A percentile compares a stretch with the other conserved stretches of the same genome.
Conservation (phyloP, 2,329 filamentous ascomycete genomes). For the Fusarium fujikuroi region DNA sequence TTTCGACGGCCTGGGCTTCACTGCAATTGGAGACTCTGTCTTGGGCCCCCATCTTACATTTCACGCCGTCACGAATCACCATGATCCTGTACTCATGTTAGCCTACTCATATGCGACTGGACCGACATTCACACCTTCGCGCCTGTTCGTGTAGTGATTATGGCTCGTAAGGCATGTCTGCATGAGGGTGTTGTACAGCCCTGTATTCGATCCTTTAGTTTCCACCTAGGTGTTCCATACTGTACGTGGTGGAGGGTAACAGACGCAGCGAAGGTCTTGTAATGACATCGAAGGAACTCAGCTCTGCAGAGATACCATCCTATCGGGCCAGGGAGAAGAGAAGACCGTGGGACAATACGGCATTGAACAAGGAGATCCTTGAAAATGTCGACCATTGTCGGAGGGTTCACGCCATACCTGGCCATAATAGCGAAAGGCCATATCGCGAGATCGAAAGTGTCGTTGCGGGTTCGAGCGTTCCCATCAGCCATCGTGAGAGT, state of each 20-base stretch:
- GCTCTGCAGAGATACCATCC: too few relatives aligned
- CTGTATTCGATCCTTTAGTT: neutral
- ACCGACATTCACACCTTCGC: neutral
- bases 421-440: too few relatives aligned
- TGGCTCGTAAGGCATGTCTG: neutral
- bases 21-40: neutral
- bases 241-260: too few relatives aligned
- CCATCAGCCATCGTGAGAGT: neutral
- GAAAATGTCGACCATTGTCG: too few relatives aligned
- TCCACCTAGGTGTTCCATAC: too few relatives aligned
- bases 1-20: neutral
- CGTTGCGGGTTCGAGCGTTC: neutral
- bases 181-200: neutral
- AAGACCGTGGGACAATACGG: too few relatives aligned
- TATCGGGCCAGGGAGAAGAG: neutral
- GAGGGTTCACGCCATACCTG: too few relatives aligned
- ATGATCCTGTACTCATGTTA: neutral
- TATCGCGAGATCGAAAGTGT: neutral
- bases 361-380: too few relatives aligned
- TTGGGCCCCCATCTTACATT: fast-evolving
- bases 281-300: neutral
- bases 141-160: neutral
- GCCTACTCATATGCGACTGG: fast-evolving
- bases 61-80: neutral
- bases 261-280: neutral